Base-by-base conservation (phyloP, 2,329 filamentous ascomycete genomes). In the Ophiostoma perfectum region DNA sequence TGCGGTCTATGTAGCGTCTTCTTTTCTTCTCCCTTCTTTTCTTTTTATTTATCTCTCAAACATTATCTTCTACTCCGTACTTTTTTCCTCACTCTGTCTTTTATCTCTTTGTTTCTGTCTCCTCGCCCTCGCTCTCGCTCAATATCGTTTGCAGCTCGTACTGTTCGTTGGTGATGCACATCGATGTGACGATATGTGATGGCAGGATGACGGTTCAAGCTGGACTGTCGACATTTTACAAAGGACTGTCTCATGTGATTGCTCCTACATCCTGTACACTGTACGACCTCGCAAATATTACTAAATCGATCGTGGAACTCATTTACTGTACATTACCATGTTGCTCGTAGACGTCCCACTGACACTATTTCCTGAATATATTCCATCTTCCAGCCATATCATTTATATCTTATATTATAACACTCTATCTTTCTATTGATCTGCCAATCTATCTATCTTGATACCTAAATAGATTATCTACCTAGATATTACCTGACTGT, bases 101-200 rank as follows among this genome's bases (percentile, higher is more conserved):
- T 27, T 27, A 27, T 27, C 27, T 27, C 27, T 27, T 27, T 27
- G 27, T 27, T 27, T 27, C 27, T 27, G 27, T 27, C 27, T 27
- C 27, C 27, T 27, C 27, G 27, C 27, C 27, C 27, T 27, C 27
- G 27, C 27, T 27, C 27, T 27, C 27, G 49, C 3, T 27, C 49
- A 55, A 27, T 14, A 18, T 49, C 27, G 47, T 16, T 3, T 49
- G 45, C 7, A 27, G 49, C 12, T 55, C 49, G 45, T 47, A n/a
- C 47, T 52, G n/a, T 55, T 36, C 6, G 18, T 27, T 27, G 27
- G 27, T 27, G 27, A 27, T 55, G 49, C 49, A 55, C n/a, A 55
- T 27, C 27, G 27, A 55, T 55, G 49, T 55, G 49, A 55, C 49
- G 49, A 55, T n/a, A 27, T 55, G 49, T 55, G 49, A 55, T 18